Percentiles rank a stretch among this genome's conserved stretches.
Conservation (phyloP, 2,329 filamentous ascomycete species). For the Colletotrichum godetiae region DNA sequence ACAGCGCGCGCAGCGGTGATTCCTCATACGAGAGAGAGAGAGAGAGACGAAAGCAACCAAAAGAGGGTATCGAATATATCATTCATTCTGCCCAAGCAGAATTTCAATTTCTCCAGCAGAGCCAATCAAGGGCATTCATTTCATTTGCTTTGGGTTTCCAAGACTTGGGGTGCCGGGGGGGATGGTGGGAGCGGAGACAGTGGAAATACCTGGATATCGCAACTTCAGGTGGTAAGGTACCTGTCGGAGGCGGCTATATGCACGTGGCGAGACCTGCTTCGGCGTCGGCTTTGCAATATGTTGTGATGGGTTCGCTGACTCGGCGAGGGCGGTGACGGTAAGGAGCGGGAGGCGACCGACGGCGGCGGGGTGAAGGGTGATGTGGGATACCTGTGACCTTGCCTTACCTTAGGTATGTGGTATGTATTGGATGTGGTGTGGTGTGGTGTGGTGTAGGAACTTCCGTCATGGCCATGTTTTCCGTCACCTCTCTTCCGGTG, state of each 20-base stretch:
- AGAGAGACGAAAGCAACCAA: neutral
- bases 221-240: neutral
- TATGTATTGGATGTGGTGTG: too few relatives aligned
- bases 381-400: too few relatives aligned
- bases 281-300: neutral
- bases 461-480: neutral
- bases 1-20: neutral
- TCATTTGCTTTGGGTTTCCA: neutral
- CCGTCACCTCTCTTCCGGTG: neutral
- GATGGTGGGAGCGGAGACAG: neutral
- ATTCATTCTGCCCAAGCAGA: conserved; percentile 30
- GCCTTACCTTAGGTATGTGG: too few relatives aligned
- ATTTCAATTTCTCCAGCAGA: neutral
- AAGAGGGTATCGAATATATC: neutral
- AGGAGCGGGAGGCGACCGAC: neutral
- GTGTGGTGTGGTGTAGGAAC: too few relatives aligned
- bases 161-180: neutral
- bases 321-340: neutral
- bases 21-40: neutral
- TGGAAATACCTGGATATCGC: neutral
- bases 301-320: neutral
- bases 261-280: neutral
- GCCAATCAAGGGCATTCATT: conserved; percentile 7
- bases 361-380: neutral
- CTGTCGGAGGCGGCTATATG: neutral